Percentiles rank a stretch among this genome's conserved stretches.
Conservation (phyloP, 2,329 filamentous ascomycete species). For the Talaromyces sp. region DNA sequence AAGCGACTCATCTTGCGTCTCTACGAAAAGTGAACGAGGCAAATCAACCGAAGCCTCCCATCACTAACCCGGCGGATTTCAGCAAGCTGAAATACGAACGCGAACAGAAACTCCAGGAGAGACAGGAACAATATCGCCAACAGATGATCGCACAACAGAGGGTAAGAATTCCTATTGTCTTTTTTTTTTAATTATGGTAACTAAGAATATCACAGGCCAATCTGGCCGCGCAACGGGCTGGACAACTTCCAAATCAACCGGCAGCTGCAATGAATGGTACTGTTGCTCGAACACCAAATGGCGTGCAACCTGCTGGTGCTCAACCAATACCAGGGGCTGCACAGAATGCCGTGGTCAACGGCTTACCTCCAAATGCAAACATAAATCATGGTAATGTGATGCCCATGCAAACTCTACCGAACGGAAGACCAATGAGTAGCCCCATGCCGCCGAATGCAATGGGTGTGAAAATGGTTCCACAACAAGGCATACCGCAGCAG, state of each 20-base stretch:
- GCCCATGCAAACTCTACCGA: slow-evolving; percentile 42
- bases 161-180: slow-evolving; percentile 32
- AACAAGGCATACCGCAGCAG: slow-evolving; percentile 57
- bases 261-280: slow-evolving; percentile 31
- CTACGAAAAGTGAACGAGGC: slow-evolving; percentile 76
- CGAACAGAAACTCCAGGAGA: slow-evolving; percentile 63
- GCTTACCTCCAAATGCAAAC: slow-evolving; percentile 38
- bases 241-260: slow-evolving; percentile 42
- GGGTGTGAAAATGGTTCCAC: slow-evolving; percentile 53
- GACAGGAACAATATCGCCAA: slow-evolving; percentile 58
- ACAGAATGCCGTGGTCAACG: slow-evolving; percentile 46
- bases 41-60: slow-evolving; percentile 55
- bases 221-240: slow-evolving; percentile 42
- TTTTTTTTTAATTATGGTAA: not conserved
- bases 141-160: slow-evolving; percentile 58
- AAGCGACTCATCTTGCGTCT: slow-evolving; percentile 66
- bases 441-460: slow-evolving; percentile 53
- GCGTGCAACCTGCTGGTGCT: slow-evolving; percentile 35
- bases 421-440: slow-evolving; percentile 45
- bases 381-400: slow-evolving; percentile 39
- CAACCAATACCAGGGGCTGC: slow-evolving; percentile 37
- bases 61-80: slow-evolving; percentile 82
- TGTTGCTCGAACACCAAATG: slow-evolving; percentile 38
- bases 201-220: slow-evolving; percentile 31
- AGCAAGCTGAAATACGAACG: slow-evolving; percentile 84